Conservation (phyloP, 768 basidiomycete genomes). For the Austroboletus festivus region DNA sequence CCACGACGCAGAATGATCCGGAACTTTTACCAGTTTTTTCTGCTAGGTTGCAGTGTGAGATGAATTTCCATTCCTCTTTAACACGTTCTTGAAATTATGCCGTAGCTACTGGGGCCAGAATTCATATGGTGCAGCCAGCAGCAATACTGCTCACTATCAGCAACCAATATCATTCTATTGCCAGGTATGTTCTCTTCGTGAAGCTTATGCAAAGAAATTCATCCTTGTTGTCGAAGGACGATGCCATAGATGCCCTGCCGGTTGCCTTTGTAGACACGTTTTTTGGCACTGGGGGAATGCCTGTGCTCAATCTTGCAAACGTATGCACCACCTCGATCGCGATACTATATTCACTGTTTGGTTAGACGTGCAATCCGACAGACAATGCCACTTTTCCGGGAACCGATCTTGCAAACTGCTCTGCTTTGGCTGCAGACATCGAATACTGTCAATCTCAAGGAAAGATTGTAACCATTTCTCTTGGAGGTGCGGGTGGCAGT, state of each 20-base stretch:
- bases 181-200: conserved; percentile 37
- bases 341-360: background rate
- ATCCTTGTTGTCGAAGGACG: conserved; percentile 41
- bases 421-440: conserved; percentile 40
- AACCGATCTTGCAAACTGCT: conserved; percentile 40
- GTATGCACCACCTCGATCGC: conserved; percentile 32
- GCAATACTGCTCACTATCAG: conserved; percentile 54
- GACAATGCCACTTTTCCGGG: conserved; percentile 42
- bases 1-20: background rate
- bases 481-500: conserved; percentile 43
- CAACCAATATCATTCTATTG: conserved; percentile 63
- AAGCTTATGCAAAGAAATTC: conserved; percentile 1
- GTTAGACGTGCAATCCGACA: conserved; percentile 41
- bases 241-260: conserved; percentile 65
- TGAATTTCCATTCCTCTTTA: background rate
- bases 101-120: conserved; percentile 74
- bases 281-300: conserved; percentile 58
- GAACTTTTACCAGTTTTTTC: conserved; percentile 3
- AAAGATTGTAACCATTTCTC: conserved; percentile 45
- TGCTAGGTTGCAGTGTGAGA: conserved; percentile 56
- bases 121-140: conserved; percentile 60
- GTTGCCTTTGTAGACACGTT: conserved; percentile 68
- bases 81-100: background rate
- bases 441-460: conserved; percentile 43
- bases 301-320: conserved; percentile 67